phyloP scores from a whole-genome alignment of 306 rosid species.

The Acmispon strigosus region DNA sequence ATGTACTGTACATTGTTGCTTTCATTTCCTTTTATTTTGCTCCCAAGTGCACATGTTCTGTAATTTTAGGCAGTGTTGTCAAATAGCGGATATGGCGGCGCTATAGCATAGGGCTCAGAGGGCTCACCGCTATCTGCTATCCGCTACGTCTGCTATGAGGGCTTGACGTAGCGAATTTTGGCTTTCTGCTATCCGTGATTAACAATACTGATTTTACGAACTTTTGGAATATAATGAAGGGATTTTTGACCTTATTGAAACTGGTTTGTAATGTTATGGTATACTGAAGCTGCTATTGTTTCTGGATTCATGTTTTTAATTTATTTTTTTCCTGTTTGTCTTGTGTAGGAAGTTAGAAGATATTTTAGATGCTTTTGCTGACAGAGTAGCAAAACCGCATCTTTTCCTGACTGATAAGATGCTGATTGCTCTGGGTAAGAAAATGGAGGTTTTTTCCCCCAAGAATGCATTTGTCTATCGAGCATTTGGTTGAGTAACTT shows the following conservation, averaged over 20 bases:
- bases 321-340: not conserved
- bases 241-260: not conserved
- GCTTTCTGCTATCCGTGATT: too few relatives aligned
- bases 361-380: constrained; percentile 78
- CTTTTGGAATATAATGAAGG: not conserved
- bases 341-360: constrained; percentile 77
- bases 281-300: not conserved
- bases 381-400: constrained; percentile 83
- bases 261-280: not conserved
- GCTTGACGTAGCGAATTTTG: too few relatives aligned
- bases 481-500: not conserved
- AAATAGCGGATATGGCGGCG: too few relatives aligned
- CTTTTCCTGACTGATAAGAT: constrained; percentile 79
- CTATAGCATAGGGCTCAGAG: too few relatives aligned
- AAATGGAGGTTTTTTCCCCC: constrained; percentile 4
- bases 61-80: too few relatives aligned
- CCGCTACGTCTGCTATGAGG: too few relatives aligned
- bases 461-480: not conserved
- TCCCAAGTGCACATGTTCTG: too few relatives aligned
- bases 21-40: not conserved
- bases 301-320: not conserved
- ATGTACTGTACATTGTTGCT: not conserved
- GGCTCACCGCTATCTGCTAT: too few relatives aligned
- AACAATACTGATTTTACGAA: not conserved
- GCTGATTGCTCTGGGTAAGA: constrained; percentile 88